Base-by-base conservation (phyloP, 495 filamentous ascomycete species). In the Hypoxylon trugodes region DNA sequence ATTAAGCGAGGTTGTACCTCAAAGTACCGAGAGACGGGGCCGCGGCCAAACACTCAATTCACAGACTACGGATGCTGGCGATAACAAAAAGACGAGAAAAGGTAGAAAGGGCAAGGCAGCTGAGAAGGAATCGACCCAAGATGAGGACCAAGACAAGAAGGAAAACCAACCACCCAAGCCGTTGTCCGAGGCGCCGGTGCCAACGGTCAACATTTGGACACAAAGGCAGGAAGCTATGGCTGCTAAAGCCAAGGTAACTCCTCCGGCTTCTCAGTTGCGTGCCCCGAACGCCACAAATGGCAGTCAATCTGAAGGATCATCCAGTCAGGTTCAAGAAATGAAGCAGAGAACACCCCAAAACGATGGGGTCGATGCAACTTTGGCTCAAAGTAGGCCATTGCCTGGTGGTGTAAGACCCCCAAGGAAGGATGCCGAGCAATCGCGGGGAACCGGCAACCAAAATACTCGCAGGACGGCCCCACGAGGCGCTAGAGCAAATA, bases 191-290 rank as follows among this genome's bases (percentile, higher is more conserved):
- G 94, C 94, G 42, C 88, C 90, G 26, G 76, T 87, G 35, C 94
- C 95, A 4, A 67, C 84, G 1, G 90, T 97, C 42, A 98, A 98
- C 73, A 72, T 90, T 45, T 98, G 95, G 95, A 80, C 84, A 33
- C 84, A 90, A 74, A 82, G 92, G 28, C 87, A 82, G 59, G 88
- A 93, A 67, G 87, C 84, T 10, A 79, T 85, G 51, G 84, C 88
- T 32, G 84, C 86, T 41, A 91, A 90, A 73, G 74, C 79, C 41
- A 91, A 91, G 75, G 61, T 81, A 6, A 70, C 62, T 32, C 61
- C 79, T 25, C 18, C 60, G 3, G 6, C 36, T 32, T 28, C 54
- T 7, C 65, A 55, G 36, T 21, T 50, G 18, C 46, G 46, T 16
- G 35, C 35, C 55, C 33, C 58, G 9, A 61, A 32, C 25, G 19